Percentiles rank a stretch among this genome's conserved stretches.
These are phyloP conservation scores for Neurospora cerealis DNA, from an alignment of 495 filamentous ascomycete genomes.

Conservation along the genomic window DNA sequence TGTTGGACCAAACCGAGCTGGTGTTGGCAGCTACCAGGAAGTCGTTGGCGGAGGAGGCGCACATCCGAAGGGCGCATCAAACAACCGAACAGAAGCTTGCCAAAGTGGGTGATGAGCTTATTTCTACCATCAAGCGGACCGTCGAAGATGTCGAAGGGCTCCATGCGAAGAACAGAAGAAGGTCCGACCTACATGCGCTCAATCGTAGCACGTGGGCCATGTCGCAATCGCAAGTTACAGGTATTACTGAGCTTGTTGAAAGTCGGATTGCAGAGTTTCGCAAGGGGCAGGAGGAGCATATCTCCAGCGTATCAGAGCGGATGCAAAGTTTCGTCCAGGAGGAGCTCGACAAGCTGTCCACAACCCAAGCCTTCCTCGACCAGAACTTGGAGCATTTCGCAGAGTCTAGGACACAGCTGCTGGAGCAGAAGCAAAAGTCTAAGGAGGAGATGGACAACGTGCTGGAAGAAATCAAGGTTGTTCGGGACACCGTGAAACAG, in stretches of 20 bases:
- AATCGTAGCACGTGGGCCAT: constrained; percentile 73
- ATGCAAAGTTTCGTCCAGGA: constrained; percentile 63
- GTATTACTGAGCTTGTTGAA: constrained; percentile 69
- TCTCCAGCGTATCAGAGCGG: constrained; percentile 53
- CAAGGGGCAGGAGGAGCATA: constrained; percentile 54
- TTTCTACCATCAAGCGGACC: constrained; percentile 63
- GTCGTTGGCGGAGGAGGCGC: constrained; percentile 68
- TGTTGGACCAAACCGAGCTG: constrained; percentile 79
- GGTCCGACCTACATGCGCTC: constrained; percentile 64
- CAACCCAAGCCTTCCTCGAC: constrained; percentile 57
- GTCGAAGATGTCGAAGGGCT: constrained; percentile 72
- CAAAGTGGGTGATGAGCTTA: constrained; percentile 58
- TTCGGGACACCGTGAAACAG: constrained; percentile 77
- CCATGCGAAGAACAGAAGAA: constrained; percentile 73
- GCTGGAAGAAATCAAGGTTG: constrained; percentile 80
- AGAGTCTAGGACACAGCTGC: constrained; percentile 53
- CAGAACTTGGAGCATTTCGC: constrained; percentile 56
- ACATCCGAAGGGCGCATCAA: constrained; percentile 74
- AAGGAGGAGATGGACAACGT: constrained; percentile 85
- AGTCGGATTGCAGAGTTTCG: constrained; percentile 58
- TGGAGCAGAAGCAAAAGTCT: constrained; percentile 55
- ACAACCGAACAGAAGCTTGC: constrained; percentile 69
- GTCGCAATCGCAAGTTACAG: constrained; percentile 62
- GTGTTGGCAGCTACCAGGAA: constrained; percentile 66
- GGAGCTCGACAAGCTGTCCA: constrained; percentile 58